phyloP scores from a whole-genome alignment of 306 rosid species.

The Hippophae rhamnoides region DNA sequence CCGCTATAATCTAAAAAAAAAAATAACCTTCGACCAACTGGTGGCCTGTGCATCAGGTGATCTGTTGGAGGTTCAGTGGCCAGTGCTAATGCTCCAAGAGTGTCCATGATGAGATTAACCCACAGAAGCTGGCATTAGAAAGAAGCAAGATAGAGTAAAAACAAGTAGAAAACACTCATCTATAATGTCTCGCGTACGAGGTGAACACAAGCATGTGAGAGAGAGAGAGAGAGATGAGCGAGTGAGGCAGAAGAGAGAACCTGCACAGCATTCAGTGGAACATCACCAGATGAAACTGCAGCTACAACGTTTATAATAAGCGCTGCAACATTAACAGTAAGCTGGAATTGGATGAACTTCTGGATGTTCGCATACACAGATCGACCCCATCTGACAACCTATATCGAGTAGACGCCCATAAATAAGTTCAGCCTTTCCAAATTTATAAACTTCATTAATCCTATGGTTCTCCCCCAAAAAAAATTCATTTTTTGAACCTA shows the following conservation, averaged over 20 bases:
- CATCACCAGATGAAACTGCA: constrained; percentile 72
- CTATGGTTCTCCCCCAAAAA: neutral
- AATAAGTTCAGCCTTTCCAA: neutral
- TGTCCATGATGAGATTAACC: constrained; percentile 99
- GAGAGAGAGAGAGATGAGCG: constrained; percentile 4
- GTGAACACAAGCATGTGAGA: neutral
- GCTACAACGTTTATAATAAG: constrained; percentile 84
- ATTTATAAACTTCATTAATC: neutral
- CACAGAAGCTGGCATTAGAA: constrained; percentile 72
- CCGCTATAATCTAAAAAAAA: constrained; percentile 2
- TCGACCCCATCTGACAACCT: constrained; percentile 98
- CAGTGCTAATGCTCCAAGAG: constrained; percentile 92
- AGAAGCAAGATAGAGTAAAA: neutral
- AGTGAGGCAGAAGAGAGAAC: constrained; percentile 22
- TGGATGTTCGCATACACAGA: constrained; percentile 95
- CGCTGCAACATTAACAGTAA: constrained; percentile 91
- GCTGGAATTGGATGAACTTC: constrained; percentile 96
- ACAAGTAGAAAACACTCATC: neutral
- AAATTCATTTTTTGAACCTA: neutral
- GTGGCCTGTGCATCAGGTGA: constrained; percentile 73
- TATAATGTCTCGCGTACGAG: neutral
- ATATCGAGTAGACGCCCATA: constrained; percentile 18
- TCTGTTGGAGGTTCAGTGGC: constrained; percentile 97
- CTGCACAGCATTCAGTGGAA: constrained; percentile 96
- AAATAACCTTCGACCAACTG: constrained; percentile 72